These are phyloP conservation scores for Fusarium tjaetaba DNA, from an alignment of 2,329 filamentous ascomycete genomes.

Conservation along the genomic window DNA sequence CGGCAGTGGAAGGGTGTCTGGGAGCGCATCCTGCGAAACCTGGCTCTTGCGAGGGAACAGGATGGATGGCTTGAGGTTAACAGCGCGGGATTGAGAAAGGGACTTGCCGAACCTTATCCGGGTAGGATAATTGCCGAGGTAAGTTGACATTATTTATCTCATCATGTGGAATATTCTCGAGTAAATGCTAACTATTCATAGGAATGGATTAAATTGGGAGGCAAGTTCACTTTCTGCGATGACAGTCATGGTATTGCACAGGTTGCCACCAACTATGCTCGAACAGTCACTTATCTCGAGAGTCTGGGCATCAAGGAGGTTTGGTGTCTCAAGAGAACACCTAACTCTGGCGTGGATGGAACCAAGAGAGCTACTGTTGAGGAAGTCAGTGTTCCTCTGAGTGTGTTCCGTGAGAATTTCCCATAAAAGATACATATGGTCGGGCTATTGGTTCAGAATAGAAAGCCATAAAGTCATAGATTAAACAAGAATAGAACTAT, in stretches of 20 bases:
- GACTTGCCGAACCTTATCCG: slow-evolving; percentile 90
- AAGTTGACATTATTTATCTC: slow-evolving; percentile 40
- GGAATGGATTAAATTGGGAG: slow-evolving; percentile 78
- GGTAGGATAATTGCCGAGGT: slow-evolving; percentile 80
- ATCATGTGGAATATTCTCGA: not conserved
- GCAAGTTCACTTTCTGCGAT: slow-evolving; percentile 90
- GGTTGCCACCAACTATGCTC: slow-evolving; percentile 83
- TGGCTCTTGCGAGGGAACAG: slow-evolving; percentile 75
- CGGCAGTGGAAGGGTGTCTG: slow-evolving; percentile 72
- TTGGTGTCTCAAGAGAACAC: slow-evolving; percentile 61
- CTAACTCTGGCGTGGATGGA: slow-evolving; percentile 44
- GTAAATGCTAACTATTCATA: slow-evolving; percentile 45
- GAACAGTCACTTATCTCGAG: slow-evolving; percentile 75
- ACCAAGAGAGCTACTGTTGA: slow-evolving; percentile 50
- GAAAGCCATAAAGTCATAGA: slow-evolving; percentile 29
- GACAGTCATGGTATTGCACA: slow-evolving; percentile 93
- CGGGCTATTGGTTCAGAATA: not conserved
- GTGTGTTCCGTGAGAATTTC: slow-evolving; percentile 51
- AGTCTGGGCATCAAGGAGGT: slow-evolving; percentile 71
- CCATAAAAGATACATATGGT: not conserved
- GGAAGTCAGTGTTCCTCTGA: slow-evolving; percentile 57
- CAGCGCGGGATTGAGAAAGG: slow-evolving; percentile 86
- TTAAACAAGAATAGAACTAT: slow-evolving; percentile 33
- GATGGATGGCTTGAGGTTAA: slow-evolving; percentile 91
- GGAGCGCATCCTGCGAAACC: slow-evolving; percentile 77